Evolutionary conservation across 768 basidiomycete species (phyloP).

Genomic region (Termitomyces sp.): DNA sequence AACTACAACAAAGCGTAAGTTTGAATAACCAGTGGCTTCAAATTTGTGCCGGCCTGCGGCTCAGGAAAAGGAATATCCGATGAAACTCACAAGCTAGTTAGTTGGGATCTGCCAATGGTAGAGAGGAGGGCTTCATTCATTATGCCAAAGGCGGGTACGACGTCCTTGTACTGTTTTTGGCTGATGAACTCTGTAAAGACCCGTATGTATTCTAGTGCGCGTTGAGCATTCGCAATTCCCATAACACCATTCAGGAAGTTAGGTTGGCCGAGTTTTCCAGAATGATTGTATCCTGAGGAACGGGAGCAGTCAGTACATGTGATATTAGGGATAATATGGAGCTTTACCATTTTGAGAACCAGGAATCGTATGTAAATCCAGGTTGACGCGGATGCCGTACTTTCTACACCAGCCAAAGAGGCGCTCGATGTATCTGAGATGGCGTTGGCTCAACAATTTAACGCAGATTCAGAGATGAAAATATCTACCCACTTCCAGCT

Average conservation of each 20-base stretch:
- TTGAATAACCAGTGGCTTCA: neutral
- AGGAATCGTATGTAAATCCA: conserved; percentile 76
- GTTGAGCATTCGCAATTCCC: conserved; percentile 85
- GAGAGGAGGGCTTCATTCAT: conserved; percentile 54
- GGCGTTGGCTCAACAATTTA: neutral
- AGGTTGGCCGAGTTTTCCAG: conserved; percentile 52
- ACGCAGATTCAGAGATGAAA: neutral
- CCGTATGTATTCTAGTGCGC: conserved; percentile 75
- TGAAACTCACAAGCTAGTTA: conserved; percentile 59
- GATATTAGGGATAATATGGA: neutral
- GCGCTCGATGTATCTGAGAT: conserved; percentile 63
- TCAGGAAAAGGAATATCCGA: conserved; percentile 26
- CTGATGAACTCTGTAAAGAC: conserved; percentile 76
- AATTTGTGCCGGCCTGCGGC: conserved; percentile 17
- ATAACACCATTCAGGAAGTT: conserved; percentile 73
- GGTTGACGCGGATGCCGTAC: conserved; percentile 76
- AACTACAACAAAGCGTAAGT: conserved; percentile 27
- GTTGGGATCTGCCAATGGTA: conserved; percentile 49
- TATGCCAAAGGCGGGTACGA: conserved; percentile 61
- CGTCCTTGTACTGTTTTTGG: conserved; percentile 67
- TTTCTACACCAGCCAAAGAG: conserved; percentile 77
- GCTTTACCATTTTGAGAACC: conserved; percentile 67
- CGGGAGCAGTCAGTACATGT: neutral
- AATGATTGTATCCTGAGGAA: conserved; percentile 49
- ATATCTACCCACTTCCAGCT: conserved; percentile 60